Evolutionary conservation across 176 grass and related monocot genomes (phyloP).

Genomic region (Calamus simplicifolius): DNA sequence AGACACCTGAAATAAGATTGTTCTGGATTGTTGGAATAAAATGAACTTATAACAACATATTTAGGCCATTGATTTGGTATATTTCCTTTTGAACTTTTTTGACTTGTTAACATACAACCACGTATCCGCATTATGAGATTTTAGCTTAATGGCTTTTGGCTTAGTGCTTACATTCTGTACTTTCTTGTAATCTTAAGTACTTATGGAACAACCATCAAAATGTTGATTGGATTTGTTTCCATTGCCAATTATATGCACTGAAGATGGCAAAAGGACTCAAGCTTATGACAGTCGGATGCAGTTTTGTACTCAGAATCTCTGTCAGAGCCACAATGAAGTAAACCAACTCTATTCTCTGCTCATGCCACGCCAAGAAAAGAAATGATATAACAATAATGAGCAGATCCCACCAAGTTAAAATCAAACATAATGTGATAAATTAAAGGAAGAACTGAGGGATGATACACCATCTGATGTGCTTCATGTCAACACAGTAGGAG

Average conservation of each 20-base stretch:
- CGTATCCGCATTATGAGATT: too few species aligned
- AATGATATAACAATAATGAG: background rate
- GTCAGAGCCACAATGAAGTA: slow-evolving; percentile 60
- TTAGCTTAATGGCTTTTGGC: too few species aligned
- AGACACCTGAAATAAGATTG: too few species aligned
- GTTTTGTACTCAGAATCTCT: slow-evolving; percentile 37
- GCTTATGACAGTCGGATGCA: slow-evolving; percentile 18
- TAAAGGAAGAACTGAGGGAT: slow-evolving; percentile 8
- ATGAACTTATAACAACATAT: too few species aligned
- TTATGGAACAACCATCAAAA: too few species aligned
- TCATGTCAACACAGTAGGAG: slow-evolving; percentile 18
- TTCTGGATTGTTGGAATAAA: too few species aligned
- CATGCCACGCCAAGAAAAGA: slow-evolving; percentile 4
- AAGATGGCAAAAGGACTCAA: slow-evolving; percentile 42
- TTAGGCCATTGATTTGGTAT: too few species aligned
- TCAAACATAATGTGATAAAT: background rate
- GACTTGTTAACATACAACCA: too few species aligned
- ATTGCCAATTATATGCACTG: slow-evolving; percentile 45
- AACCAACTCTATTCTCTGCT: slow-evolving; percentile 63
- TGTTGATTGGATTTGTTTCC: slow-evolving; percentile 14
- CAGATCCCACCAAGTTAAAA: background rate
- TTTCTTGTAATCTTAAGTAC: too few species aligned
- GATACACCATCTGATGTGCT: slow-evolving; percentile 17
- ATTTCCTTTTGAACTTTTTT: too few species aligned
- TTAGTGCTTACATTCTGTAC: too few species aligned